Conservation (phyloP, 202 grass and related monocot genomes). For the Elaeis oleifera region DNA sequence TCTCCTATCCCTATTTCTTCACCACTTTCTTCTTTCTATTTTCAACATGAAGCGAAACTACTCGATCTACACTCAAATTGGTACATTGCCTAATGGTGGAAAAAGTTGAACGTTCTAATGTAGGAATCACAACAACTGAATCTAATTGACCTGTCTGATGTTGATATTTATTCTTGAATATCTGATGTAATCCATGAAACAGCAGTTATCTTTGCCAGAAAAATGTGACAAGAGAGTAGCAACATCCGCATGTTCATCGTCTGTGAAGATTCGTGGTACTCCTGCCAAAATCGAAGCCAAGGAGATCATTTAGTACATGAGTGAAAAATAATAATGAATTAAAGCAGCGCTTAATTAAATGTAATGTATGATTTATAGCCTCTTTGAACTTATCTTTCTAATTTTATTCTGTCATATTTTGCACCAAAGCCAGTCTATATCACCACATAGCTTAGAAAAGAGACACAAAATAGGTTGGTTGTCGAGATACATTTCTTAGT, state of each 20-base stretch:
- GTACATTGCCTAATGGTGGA: background rate
- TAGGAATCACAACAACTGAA: background rate
- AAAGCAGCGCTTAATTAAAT: too few species aligned
- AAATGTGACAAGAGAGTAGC: constrained; percentile 33
- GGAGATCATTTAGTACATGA: background rate
- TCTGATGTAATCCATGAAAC: constrained; percentile 6
- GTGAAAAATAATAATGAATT: too few species aligned
- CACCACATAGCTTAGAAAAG: too few species aligned
- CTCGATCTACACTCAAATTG: background rate
- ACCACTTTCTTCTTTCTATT: too few species aligned
- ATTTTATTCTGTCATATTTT: too few species aligned
- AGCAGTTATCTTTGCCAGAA: constrained; percentile 39
- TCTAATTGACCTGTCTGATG: constrained; percentile 64
- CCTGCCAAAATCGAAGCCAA: constrained; percentile 9
- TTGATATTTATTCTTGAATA: constrained; percentile 91
- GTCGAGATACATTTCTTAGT: too few species aligned
- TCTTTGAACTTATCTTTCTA: too few species aligned
- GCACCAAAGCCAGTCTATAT: too few species aligned
- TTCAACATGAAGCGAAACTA: background rate
- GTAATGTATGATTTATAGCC: too few species aligned
- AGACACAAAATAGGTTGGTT: too few species aligned
- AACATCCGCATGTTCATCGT: background rate
- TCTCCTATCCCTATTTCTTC: too few species aligned
- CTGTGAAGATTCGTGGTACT: constrained; percentile 10
- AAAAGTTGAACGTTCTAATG: background rate